Percentiles rank a stretch among this genome's conserved stretches.
Conservation (phyloP, 805 yeast species). For the Saccharomycopsis fodiens region DNA sequence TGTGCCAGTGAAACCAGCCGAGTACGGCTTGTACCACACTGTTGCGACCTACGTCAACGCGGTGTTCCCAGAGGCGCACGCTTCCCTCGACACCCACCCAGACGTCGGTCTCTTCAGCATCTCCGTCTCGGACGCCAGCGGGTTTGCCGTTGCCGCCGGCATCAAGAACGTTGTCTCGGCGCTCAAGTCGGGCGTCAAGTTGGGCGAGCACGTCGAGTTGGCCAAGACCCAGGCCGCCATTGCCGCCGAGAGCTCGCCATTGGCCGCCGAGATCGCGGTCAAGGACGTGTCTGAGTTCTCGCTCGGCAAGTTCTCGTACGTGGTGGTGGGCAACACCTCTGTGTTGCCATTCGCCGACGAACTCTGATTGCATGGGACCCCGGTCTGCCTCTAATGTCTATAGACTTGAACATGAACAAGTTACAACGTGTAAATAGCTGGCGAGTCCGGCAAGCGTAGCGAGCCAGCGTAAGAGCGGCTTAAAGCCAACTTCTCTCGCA, state of each 20-base stretch:
- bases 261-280: conserved; percentile 31
- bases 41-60: conserved; percentile 63
- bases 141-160: conserved; percentile 50
- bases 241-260: conserved; percentile 31
- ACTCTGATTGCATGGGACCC: conserved; percentile 39
- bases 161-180: conserved; percentile 51
- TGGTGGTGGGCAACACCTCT: conserved; percentile 83
- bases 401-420: too few relatives aligned
- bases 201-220: conserved; percentile 52
- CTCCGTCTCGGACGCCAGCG: conserved; percentile 50
- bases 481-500: too few relatives aligned
- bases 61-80: conserved; percentile 38
- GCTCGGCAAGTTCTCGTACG: conserved; percentile 66
- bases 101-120: conserved; percentile 79
- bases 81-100: conserved; percentile 53
- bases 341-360: conserved; percentile 86
- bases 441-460: too few relatives aligned
- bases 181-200: conserved; percentile 46
- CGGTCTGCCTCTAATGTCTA: too few relatives aligned
- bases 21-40: conserved; percentile 60
- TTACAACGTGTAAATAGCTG: too few relatives aligned
- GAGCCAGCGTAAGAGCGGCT: too few relatives aligned
- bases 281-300: conserved; percentile 35
- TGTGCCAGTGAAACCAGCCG: conserved; percentile 60
- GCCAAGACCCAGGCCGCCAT: conserved; percentile 38